phyloP scores from a whole-genome alignment of 2,329 filamentous ascomycete genomes.

The Xylaria multiplex region DNA sequence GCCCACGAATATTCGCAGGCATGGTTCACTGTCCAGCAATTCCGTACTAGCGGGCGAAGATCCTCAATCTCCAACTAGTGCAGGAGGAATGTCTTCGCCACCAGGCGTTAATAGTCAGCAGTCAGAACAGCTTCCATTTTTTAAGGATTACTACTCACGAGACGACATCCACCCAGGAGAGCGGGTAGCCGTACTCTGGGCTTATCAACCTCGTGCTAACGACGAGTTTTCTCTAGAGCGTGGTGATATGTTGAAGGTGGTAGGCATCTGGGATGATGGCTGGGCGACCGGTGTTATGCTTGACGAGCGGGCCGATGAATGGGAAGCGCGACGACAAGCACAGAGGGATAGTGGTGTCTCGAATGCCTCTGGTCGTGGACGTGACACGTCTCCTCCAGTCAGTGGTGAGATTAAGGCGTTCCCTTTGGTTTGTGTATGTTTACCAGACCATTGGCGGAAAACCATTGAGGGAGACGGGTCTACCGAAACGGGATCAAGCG shows the following conservation, averaged over 20 bases:
- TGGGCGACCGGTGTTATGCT: conserved; percentile 95
- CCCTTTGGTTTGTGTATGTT: conserved; percentile 93
- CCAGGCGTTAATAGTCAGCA: conserved; percentile 86
- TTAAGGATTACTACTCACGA: conserved; percentile 98
- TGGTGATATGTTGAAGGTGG: conserved; percentile 97
- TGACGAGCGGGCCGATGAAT: conserved; percentile 86
- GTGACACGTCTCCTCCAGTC: conserved; percentile 69
- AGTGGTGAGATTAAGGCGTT: conserved; percentile 95
- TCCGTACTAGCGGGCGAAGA: conserved; percentile 78
- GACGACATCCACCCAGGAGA: conserved; percentile 95
- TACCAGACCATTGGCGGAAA: conserved; percentile 95
- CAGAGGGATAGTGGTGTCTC: conserved; percentile 96
- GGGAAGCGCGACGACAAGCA: conserved; percentile 77
- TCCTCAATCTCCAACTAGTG: conserved; percentile 77
- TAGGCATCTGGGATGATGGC: conserved; percentile 98
- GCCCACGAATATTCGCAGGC: conserved; percentile 71
- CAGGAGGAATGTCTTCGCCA: conserved; percentile 81
- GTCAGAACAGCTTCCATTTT: conserved; percentile 93
- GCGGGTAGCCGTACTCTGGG: conserved; percentile 91
- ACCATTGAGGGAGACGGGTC: conserved; percentile 91
- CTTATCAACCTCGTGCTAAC: conserved; percentile 90
- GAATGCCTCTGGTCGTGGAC: conserved; percentile 72
- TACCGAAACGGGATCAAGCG: conserved; percentile 68
- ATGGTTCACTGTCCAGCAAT: conserved; percentile 88
- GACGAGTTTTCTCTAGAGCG: conserved; percentile 95